These are phyloP conservation scores for Excoecaria cochinchinensis DNA, from an alignment of 345 rosid genomes.

Conservation along the genomic window DNA sequence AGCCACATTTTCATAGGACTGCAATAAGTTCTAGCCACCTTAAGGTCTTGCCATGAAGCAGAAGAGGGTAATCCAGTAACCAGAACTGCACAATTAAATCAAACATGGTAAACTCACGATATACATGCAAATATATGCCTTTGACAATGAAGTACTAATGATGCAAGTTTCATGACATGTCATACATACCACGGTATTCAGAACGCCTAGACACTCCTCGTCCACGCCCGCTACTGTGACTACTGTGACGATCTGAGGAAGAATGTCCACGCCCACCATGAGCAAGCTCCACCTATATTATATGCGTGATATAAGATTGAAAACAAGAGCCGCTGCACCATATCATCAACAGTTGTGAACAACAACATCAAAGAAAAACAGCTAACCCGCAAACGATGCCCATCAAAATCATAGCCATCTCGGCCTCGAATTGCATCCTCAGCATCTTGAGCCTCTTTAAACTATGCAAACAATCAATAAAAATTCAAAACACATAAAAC, in stretches of 20 bases:
- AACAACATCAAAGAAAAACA: neutral
- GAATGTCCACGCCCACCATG: slow-evolving; percentile 93
- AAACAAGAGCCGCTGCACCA: neutral
- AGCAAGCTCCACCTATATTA: slow-evolving; percentile 83
- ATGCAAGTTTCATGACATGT: neutral
- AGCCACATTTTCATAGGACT: neutral
- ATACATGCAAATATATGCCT: neutral
- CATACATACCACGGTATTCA: slow-evolving; percentile 74
- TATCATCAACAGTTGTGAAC: neutral
- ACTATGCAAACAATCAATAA: slow-evolving; percentile 4
- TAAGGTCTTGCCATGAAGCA: slow-evolving; percentile 99
- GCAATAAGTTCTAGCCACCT: slow-evolving; percentile 39
- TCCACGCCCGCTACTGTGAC: slow-evolving; percentile 49
- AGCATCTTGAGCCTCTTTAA: slow-evolving; percentile 49
- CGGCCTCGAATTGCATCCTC: slow-evolving; percentile 83
- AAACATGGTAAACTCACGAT: neutral
- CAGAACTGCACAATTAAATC: slow-evolving; percentile 48
- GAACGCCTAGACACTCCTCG: slow-evolving; percentile 85
- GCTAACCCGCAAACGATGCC: slow-evolving; percentile 60
- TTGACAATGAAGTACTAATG: neutral
- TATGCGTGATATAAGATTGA: neutral
- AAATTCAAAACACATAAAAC: neutral
- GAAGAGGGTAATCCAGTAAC: slow-evolving; percentile 89
- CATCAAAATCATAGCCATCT: slow-evolving; percentile 82
- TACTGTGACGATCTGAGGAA: slow-evolving; percentile 77